Percentiles rank a stretch among this genome's conserved stretches.
Evolutionary conservation across 192 early-diverging fungal species (phyloP).

Genomic region (Endogone sp.): DNA sequence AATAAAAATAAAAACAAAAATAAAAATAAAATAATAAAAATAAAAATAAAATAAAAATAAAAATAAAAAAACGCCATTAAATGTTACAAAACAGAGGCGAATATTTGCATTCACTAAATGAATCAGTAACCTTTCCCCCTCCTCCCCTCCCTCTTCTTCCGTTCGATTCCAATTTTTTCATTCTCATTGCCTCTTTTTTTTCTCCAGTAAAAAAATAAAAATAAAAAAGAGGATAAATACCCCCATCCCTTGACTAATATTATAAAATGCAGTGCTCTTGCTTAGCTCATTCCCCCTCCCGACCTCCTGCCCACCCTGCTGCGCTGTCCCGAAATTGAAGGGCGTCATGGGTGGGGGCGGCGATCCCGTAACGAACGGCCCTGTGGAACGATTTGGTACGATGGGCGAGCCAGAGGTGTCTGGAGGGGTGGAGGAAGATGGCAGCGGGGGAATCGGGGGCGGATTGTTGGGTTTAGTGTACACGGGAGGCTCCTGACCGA

Average conservation of each 20-base stretch:
- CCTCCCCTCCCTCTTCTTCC: no score
- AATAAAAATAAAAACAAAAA: no score
- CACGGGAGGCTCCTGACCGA: constrained; percentile 76
- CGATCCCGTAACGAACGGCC: constrained; percentile 7
- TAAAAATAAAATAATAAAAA: no score
- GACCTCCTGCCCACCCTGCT: no score
- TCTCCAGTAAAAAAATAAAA: not conserved
- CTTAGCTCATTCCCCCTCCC: constrained; percentile 6
- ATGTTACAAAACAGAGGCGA: no score
- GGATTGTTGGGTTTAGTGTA: constrained; percentile 48
- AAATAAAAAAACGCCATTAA: no score
- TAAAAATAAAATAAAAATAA: no score
- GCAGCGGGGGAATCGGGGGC: constrained; percentile 32
- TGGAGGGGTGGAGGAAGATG: constrained; percentile 20
- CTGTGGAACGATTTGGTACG: not conserved
- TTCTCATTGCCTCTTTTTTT: no score
- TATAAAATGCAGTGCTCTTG: constrained; percentile 10
- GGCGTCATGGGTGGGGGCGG: constrained; percentile 12
- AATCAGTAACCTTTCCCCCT: no score
- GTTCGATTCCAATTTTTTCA: no score
- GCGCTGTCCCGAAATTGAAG: not conserved
- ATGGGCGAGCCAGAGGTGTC: not conserved
- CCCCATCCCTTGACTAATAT: constrained; percentile 12
- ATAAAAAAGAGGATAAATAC: not conserved
- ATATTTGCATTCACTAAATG: no score